A percentile compares a stretch with the other conserved stretches of the same genome.
Conservation (phyloP, 331 rosid species). For the Quercus phellos region DNA sequence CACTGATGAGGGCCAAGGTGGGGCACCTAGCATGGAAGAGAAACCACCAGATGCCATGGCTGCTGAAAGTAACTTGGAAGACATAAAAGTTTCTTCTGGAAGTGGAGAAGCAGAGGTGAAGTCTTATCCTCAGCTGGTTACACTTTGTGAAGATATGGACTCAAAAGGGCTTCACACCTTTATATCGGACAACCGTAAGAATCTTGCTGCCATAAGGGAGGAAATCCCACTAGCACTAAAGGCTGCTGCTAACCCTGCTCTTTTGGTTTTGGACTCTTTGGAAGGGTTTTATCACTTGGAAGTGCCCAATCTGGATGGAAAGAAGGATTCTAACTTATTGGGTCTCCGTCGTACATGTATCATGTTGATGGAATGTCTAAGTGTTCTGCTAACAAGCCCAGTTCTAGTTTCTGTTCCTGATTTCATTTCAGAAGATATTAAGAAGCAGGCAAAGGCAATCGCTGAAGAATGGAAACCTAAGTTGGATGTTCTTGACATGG, state of each 20-base stretch:
- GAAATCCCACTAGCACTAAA: constrained; percentile 81
- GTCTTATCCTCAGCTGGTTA: constrained; percentile 68
- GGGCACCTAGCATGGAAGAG: constrained; percentile 41
- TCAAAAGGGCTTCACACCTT: constrained; percentile 85
- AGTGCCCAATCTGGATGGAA: constrained; percentile 60
- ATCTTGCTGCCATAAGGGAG: constrained; percentile 85
- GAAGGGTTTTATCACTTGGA: constrained; percentile 76
- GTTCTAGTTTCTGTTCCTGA: constrained; percentile 35
- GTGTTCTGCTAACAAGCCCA: constrained; percentile 54
- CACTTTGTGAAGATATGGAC: constrained; percentile 84
- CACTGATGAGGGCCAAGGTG: constrained; percentile 38
- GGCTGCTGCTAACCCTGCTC: constrained; percentile 79
- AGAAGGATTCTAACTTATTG: constrained; percentile 86
- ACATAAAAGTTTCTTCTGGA: constrained; percentile 38
- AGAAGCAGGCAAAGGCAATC: constrained; percentile 62
- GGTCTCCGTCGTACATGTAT: constrained; percentile 96
- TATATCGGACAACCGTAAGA: constrained; percentile 92
- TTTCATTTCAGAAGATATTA: constrained; percentile 64
- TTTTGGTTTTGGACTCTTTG: constrained; percentile 72
- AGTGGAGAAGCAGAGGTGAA: constrained; percentile 38
- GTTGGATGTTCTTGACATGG: constrained; percentile 84
- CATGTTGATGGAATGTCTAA: constrained; percentile 97
- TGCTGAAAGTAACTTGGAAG: constrained; percentile 40
- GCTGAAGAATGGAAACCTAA: constrained; percentile 96
- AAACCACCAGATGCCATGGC: constrained; percentile 48